Conservation (phyloP, 495 filamentous ascomycete species). For the Endocarpon pusillum region DNA sequence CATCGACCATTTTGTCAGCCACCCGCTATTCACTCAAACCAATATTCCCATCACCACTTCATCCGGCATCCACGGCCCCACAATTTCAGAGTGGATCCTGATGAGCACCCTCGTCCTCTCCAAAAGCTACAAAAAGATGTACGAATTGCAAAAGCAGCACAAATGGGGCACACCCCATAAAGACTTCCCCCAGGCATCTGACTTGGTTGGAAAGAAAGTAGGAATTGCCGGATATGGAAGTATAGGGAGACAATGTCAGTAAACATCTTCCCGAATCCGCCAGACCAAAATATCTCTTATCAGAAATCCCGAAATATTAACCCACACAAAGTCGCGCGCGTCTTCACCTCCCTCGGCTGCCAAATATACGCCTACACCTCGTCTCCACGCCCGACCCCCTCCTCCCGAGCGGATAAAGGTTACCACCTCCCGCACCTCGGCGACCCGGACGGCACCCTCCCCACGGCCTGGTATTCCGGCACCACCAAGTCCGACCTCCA, state of each 20-base stretch:
- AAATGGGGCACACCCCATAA: constrained; percentile 16
- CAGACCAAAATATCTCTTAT: no score
- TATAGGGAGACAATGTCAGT: constrained; percentile 57
- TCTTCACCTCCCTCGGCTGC: constrained; percentile 59
- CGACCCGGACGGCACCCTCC: constrained; percentile 49
- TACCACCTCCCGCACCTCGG: constrained; percentile 48
- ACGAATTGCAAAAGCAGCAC: constrained; percentile 27
- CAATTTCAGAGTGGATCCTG: constrained; percentile 64
- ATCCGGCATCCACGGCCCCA: constrained; percentile 64
- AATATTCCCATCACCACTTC: constrained; percentile 51
- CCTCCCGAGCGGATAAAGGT: constrained; percentile 36
- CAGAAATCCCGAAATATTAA: no score
- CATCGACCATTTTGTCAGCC: constrained; percentile 43
- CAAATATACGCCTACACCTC: constrained; percentile 73
- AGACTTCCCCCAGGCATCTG: no score
- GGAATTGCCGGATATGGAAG: constrained; percentile 75
- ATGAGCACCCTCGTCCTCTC: constrained; percentile 39
- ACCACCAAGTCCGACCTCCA: constrained; percentile 33
- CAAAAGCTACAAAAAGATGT: constrained; percentile 29
- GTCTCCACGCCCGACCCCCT: constrained; percentile 31
- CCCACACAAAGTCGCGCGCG: constrained; percentile 48
- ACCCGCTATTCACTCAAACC: constrained; percentile 47
- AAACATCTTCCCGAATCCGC: no score
- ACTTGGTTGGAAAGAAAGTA: constrained; percentile 38
- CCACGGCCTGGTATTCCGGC: constrained; percentile 49